Evolutionary conservation across 352 stramenopile genomes (phyloP), one percentile per base, ranked within the genome.

Genomic region (Globisporangium spiculum): DNA sequence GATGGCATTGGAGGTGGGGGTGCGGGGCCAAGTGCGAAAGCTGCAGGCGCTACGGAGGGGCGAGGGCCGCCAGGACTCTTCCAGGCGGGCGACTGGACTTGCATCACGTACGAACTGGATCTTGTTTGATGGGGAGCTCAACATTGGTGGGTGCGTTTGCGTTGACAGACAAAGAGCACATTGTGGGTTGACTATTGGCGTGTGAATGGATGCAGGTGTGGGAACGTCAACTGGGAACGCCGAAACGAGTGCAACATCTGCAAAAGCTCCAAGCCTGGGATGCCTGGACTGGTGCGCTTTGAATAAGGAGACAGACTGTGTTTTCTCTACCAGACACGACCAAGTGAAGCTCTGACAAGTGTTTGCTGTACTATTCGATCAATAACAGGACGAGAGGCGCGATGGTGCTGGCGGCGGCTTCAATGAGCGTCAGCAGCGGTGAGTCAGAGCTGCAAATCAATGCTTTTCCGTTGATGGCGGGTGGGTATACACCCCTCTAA

Each of bases 201-300:
- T 30, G 22, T 59, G 18, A 38, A 6, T 24, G 34, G 27, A n/a
- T 62, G 36, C 50, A 94, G 87, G 46, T 96, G 88, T 64, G 88
- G 88, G 27, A 96, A 96, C 52, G 77, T 94, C 41, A 96, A 96
- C 68, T 96, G 88, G 88, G 86, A 96, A 68, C 85, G 88, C 55
- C 82, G 88, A 0, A 78, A 75, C 30, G 88, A 94, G 76, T 96
- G 88, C 75, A 96, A 96, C 61, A 94, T 96, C 65, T 96, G 88
- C 79, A 94, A 96, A 60, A 86, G 75, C 64, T 57, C 82, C 2
- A 96, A 96, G 73, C 80, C 88, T 26, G 83, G 84, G 12, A 86
- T 92, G 77, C 26, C 75, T 34, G 84, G 81, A 60, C 64, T 79
- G 65, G 86, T 93, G 44, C 18, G 80, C 75, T 54, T 60, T 32